Evolutionary conservation across 345 rosid species (phyloP), one percentile per base, ranked within the genome.

Genomic region (Citrus medica): DNA sequence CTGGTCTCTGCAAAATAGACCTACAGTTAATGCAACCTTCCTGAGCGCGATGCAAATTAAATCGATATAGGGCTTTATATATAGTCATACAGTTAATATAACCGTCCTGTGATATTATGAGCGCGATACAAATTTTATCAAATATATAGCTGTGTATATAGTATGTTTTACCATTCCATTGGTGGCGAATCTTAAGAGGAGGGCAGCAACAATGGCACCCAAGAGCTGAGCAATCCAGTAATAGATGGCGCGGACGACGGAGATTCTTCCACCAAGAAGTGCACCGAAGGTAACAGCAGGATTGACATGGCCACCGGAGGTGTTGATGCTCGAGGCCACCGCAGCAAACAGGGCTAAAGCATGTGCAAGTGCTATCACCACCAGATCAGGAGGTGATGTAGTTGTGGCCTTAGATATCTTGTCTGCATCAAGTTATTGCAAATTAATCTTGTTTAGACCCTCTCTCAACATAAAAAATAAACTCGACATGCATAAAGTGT

Each of bases 151-250:
- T 46, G 1, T 46, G 3, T 42, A 42, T 42, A 42, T 42, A 46
- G 4, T 64, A 37, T 42, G 10, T 3, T 75, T 79, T 89, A 92
- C 97, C 95, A 83, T 80, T 79, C 93, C 93, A 28, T 76, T 82
- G 25, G 98, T 91, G 81, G 83, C 85, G 69, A 92, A 86, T 88
- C 87, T 85, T 73, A 93, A 67, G 79, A 90, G 62, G 80, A 94
- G 89, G 51, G 89, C 81, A 69, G 97, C 94, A 4, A 89, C 65
- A 35, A 89, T 60, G 55, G 97, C 87, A 35, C 92, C 94, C 68
- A 92, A 76, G 62, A 94, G 87, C 88, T 92, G 97, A 86, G 94
- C 97, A 67, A 89, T 51, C 95, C 95, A 92, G 81, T 90, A 93
- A 79, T 65, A 88, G 56, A 87, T 27, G 67, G 92, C 92, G 7